Percentiles rank a stretch among this genome's conserved stretches.
phyloP scores from a whole-genome alignment of 148 eudicot genomes.

The Camellia lanceoleosa region DNA sequence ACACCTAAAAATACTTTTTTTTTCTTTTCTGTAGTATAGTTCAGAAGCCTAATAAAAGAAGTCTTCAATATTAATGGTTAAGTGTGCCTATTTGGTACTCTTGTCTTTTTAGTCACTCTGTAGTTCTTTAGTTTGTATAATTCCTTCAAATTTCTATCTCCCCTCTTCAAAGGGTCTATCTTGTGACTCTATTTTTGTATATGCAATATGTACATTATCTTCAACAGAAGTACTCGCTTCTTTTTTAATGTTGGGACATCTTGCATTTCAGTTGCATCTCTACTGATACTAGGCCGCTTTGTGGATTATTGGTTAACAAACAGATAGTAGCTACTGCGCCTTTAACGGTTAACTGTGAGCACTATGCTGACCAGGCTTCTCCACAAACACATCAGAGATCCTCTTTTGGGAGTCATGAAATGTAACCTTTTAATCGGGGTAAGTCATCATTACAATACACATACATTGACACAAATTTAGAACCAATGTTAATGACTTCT shows the following conservation, averaged over 20 bases:
- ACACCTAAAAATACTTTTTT: background rate
- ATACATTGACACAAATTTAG: no score
- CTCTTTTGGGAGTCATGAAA: no score
- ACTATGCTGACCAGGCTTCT: no score
- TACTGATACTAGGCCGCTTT: conserved; percentile 59
- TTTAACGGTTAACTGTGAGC: no score
- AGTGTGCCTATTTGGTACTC: background rate
- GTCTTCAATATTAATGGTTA: background rate
- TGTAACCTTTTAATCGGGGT: no score
- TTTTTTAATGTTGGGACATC: conserved; percentile 37
- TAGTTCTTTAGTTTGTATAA: background rate
- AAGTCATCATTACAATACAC: no score
- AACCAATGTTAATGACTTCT: no score
- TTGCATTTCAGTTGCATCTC: conserved; percentile 61
- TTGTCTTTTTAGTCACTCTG: background rate
- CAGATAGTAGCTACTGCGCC: background rate
- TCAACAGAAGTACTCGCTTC: conserved; percentile 62
- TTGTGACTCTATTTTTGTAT: conserved; percentile 13
- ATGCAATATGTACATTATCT: conserved; percentile 67
- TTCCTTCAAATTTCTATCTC: background rate
- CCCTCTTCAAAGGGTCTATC: background rate
- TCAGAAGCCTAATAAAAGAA: background rate
- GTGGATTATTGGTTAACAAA: conserved; percentile 66
- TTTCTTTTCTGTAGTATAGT: background rate
- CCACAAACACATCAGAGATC: no score